phyloP scores from a whole-genome alignment of 352 stramenopile genomes.

The Phytophthora pinifolia region DNA sequence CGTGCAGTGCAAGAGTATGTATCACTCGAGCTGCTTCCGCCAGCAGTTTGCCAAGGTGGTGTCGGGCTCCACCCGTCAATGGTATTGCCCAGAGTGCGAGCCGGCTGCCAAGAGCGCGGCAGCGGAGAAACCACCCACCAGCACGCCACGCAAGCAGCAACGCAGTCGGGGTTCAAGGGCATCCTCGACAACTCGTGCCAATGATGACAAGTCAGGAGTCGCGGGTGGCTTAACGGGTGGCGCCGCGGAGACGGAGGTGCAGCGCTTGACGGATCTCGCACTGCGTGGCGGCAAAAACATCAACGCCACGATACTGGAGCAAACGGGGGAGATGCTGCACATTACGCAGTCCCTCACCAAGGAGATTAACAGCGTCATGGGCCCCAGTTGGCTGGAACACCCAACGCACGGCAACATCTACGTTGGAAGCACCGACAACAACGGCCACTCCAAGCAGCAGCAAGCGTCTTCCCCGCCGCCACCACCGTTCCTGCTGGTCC shows the following conservation, averaged over 20 bases:
- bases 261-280: slow-evolving; percentile 70
- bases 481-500: slow-evolving; percentile 48
- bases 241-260: slow-evolving; percentile 47
- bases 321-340: slow-evolving; percentile 74
- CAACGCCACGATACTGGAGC: slow-evolving; percentile 74
- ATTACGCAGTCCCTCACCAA: slow-evolving; percentile 50
- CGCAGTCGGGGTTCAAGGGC: slow-evolving; percentile 28
- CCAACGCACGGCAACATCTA: slow-evolving; percentile 4
- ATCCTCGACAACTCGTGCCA: slow-evolving; percentile 15
- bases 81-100: slow-evolving; percentile 83
- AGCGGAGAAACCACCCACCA: slow-evolving; percentile 36
- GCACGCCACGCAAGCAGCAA: slow-evolving; percentile 40
- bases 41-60: slow-evolving; percentile 77
- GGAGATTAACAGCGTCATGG: slow-evolving; percentile 53
- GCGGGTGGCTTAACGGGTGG: slow-evolving; percentile 12
- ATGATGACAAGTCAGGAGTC: slow-evolving; percentile 21
- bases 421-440: slow-evolving; percentile 6
- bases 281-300: slow-evolving; percentile 70
- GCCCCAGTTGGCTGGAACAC: slow-evolving; percentile 22
- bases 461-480: slow-evolving; percentile 22
- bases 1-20: slow-evolving; percentile 80
- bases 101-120: slow-evolving; percentile 26
- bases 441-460: slow-evolving; percentile 12
- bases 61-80: slow-evolving; percentile 63
- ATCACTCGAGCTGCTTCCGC: slow-evolving; percentile 83